These are phyloP conservation scores for Globisporangium yorkense DNA, from an alignment of 352 stramenopile genomes.

Conservation along the genomic window DNA sequence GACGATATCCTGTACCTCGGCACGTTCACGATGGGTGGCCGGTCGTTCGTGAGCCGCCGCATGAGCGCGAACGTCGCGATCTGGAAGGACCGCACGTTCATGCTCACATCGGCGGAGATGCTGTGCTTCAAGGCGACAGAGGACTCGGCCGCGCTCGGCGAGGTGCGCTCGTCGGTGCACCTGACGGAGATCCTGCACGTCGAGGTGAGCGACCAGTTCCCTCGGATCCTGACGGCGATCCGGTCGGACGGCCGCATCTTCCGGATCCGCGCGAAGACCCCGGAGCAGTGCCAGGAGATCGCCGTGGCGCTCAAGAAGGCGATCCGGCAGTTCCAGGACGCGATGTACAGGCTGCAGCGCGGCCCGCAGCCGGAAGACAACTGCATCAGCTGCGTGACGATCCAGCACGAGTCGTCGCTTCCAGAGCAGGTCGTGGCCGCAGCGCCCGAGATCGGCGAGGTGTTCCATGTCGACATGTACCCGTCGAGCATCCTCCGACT, in stretches of 20 bases:
- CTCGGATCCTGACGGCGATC: conserved; percentile 68
- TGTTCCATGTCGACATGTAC: conserved; percentile 63
- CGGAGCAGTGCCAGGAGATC: conserved; percentile 64
- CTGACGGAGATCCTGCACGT: conserved; percentile 77
- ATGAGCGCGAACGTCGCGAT: conserved; percentile 72
- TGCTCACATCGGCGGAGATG: conserved; percentile 72
- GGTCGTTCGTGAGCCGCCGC: conserved; percentile 54
- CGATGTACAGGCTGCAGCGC: conserved; percentile 62
- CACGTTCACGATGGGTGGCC: conserved; percentile 74
- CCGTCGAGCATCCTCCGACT: conserved; percentile 61
- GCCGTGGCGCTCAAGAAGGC: conserved; percentile 36
- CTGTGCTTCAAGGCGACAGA: conserved; percentile 66
- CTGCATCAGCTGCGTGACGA: conserved; percentile 61
- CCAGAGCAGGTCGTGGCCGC: conserved; percentile 47
- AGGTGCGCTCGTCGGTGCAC: conserved; percentile 63
- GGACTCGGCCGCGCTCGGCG: conserved; percentile 42
- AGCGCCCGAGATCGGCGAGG: conserved; percentile 39
- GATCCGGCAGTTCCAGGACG: conserved; percentile 66
- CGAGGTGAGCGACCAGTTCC: conserved; percentile 64
- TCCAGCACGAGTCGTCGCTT: conserved; percentile 66
- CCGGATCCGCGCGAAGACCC: conserved; percentile 54
- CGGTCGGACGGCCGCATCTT: conserved; percentile 69
- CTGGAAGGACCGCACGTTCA: conserved; percentile 76
- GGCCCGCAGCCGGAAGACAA: conserved; percentile 61
- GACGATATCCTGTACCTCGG: conserved; percentile 72